These are phyloP conservation scores for Capsicum pubescens DNA, from an alignment of 257 asterid genomes.

Conservation along the genomic window DNA sequence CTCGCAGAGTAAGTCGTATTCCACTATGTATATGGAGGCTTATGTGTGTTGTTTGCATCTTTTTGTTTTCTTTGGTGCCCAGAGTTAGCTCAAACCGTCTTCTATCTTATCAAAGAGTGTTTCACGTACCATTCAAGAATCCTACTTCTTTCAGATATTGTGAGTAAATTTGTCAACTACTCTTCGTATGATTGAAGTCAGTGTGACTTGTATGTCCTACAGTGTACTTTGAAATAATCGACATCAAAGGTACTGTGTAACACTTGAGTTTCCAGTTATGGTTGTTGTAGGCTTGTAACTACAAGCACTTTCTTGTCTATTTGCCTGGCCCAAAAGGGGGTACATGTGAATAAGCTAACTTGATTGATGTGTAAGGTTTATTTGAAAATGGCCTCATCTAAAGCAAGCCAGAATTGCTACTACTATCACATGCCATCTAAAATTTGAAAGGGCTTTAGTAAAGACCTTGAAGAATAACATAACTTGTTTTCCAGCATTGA, in stretches of 20 bases:
- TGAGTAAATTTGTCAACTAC: background rate
- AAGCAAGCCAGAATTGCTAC: background rate
- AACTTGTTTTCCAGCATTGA: background rate
- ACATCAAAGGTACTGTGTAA: background rate
- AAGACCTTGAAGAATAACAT: too few species aligned
- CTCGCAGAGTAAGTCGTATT: background rate
- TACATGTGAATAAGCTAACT: too few species aligned
- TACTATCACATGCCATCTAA: background rate
- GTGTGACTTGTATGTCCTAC: background rate
- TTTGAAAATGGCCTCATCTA: background rate
- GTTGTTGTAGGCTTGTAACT: too few species aligned
- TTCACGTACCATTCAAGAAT: background rate
- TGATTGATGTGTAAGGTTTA: background rate
- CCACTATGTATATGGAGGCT: slow-evolving; percentile 6
- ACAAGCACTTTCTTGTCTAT: too few species aligned
- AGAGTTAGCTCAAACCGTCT: background rate
- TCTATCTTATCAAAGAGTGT: background rate
- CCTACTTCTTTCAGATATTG: background rate
- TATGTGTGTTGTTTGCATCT: background rate
- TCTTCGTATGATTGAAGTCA: background rate
- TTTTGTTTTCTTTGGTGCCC: background rate
- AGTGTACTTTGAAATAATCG: slow-evolving; percentile 5
- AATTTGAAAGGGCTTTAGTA: background rate
- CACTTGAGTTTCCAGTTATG: background rate
- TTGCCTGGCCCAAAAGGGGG: too few species aligned